A percentile compares a stretch with the other conserved stretches of the same genome.
These are phyloP conservation scores for Spathaspora boniae DNA, from an alignment of 805 yeast genomes.

Conservation along the genomic window DNA sequence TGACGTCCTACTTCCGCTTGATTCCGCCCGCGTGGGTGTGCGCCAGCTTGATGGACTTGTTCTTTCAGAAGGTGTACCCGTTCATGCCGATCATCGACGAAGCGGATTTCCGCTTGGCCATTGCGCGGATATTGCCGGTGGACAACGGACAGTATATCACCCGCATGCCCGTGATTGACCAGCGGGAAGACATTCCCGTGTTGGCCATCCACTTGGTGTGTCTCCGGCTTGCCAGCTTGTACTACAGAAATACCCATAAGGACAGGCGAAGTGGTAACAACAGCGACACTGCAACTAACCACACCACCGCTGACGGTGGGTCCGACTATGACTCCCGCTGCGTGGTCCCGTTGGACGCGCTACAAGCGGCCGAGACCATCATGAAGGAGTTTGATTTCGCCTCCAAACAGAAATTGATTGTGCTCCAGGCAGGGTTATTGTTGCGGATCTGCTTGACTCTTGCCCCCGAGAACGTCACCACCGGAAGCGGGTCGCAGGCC, in stretches of 20 bases:
- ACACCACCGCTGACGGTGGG: neutral
- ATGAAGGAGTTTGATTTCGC: conserved; percentile 15
- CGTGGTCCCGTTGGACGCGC: conserved; percentile 14
- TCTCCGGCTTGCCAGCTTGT: conserved; percentile 11
- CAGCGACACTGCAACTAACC: too few relatives aligned
- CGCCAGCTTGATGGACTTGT: conserved; percentile 6
- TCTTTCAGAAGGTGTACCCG: conserved; percentile 12
- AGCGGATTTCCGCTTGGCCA: conserved; percentile 7
- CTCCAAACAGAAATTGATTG: conserved; percentile 39
- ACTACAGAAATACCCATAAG: too few relatives aligned
- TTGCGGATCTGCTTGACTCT: conserved; percentile 38
- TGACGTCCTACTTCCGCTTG: conserved; percentile 6
- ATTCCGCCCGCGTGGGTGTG: conserved; percentile 2
- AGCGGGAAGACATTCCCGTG: conserved; percentile 14
- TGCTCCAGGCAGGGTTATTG: conserved; percentile 43
- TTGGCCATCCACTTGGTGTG: conserved; percentile 14
- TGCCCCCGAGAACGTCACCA: conserved; percentile 18
- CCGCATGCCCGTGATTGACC: conserved; percentile 3
- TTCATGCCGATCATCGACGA: conserved; percentile 17
- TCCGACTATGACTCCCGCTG: conserved; percentile 1
- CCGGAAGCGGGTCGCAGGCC: conserved; percentile 14
- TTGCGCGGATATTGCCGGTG: conserved; percentile 4
- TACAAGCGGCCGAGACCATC: conserved; percentile 16
- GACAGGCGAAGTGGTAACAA: too few relatives aligned
- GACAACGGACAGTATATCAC: neutral